Base-by-base conservation (phyloP, 345 rosid species). In the Arabidopsis arenosa region DNA sequence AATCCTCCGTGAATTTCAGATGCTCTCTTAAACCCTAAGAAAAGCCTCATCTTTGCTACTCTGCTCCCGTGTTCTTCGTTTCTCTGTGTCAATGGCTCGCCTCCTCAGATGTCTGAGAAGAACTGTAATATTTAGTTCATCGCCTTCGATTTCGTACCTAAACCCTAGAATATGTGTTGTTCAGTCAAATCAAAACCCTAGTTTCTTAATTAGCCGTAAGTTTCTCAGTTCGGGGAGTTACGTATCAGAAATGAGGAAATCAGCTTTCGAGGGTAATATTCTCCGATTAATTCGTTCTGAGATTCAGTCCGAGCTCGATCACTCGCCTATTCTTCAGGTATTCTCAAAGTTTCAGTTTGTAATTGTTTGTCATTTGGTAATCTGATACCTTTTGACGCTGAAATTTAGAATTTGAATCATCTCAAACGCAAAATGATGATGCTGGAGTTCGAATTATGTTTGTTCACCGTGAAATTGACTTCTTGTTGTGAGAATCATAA, bases 211-310 rank as follows among this genome's bases (percentile, higher is more conserved):
- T 5, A 51, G 14, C 18, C 61, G 56, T 1, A 74, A 33, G 41
- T 58, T 70, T 69, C 70, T 59, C 8, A 77, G 58, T 77, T 55
- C 85, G 17, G 78, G 93, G 61, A 80, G 71, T 74, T 92, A 85
- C 75, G 79, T 84, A 0, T 81, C 93, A 32, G 95, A 87, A 30
- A 89, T 85, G 96, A 86, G 93, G 66, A 89, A 85, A 48, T 76
- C 93, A 6, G 97, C 98, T 3, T 84, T 90, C 72, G 84, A 90
- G 72, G 87, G 83, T 36, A 84, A 84, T 80, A 82, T 94, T 68
- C 82, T 84, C 73, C 73, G 96, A 33, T 82, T 83, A 33, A 72
- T 89, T 33, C 87, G 96, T 3, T 74, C 81, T 32, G 97, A 94
- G 74, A 86, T 90, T 49, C 88, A 85, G 59, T 86, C 79, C 73